Evolutionary conservation across 2,329 filamentous ascomycete genomes (phyloP).

Genomic region (Colletotrichum tanaceti): DNA sequence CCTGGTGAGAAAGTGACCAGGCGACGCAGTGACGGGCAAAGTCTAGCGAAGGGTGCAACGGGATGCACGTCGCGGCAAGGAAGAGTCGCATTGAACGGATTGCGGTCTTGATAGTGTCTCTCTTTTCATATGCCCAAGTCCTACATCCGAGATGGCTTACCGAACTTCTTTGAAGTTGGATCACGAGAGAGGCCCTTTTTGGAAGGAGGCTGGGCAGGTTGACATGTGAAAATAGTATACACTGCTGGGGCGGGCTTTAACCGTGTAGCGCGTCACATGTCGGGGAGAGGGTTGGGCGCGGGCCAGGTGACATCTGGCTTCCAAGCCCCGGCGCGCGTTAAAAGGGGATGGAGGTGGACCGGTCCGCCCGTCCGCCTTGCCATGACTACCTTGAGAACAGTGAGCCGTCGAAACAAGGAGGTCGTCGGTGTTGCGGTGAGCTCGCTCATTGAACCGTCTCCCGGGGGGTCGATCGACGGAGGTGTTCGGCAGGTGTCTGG

Average conservation of each 20-base stretch:
- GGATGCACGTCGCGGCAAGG: neutral
- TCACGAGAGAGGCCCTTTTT: neutral
- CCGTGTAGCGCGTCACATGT: conserved; percentile 33
- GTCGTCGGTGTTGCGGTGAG: conserved; percentile 1
- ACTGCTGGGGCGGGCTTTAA: too few relatives aligned
- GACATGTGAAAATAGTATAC: conserved; percentile 2
- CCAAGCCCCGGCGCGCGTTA: conserved; percentile 6
- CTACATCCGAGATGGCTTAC: too few relatives aligned
- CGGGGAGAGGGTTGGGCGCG: neutral
- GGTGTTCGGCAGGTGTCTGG: conserved; percentile 3
- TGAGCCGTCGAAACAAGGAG: neutral
- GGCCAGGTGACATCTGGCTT: conserved; percentile 23
- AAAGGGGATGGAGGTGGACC: neutral
- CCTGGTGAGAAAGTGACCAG: too few relatives aligned
- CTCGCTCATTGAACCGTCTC: neutral
- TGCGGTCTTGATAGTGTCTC: neutral
- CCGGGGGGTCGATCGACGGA: neutral
- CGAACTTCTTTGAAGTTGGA: neutral
- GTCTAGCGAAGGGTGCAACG: too few relatives aligned
- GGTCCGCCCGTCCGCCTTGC: neutral
- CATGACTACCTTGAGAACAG: neutral
- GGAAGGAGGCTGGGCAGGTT: neutral
- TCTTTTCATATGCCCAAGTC: neutral
- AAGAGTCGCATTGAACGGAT: neutral
- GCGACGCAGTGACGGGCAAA: too few relatives aligned